These are phyloP conservation scores for Vickermania ingenoplastis DNA, from an alignment of 208 protist species.

Conservation along the genomic window DNA sequence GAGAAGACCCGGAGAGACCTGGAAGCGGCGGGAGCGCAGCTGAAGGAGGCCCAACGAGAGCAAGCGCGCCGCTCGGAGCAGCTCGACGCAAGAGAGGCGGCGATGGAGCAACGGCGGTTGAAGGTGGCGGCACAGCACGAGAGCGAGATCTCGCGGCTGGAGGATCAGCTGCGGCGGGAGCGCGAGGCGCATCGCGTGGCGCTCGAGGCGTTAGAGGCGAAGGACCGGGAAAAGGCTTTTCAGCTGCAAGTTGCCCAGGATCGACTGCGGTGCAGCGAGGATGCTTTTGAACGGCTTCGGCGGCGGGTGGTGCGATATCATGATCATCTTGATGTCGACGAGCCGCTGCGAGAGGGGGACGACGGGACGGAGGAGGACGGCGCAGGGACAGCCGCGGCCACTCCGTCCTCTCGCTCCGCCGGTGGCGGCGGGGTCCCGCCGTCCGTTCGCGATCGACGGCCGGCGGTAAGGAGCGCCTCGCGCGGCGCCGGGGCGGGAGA, in stretches of 20 bases:
- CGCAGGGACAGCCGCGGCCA: too few species aligned
- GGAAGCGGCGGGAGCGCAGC: constrained; percentile 36
- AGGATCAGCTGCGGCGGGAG: constrained; percentile 37
- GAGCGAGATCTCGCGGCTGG: constrained; percentile 41
- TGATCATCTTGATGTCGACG: too few species aligned
- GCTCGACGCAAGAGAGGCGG: constrained; percentile 69
- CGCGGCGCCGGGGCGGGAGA: too few species aligned
- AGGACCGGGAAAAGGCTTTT: constrained; percentile 48
- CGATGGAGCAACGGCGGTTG: constrained; percentile 52
- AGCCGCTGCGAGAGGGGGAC: too few species aligned
- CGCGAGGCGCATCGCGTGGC: constrained; percentile 38
- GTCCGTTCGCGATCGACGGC: too few species aligned
- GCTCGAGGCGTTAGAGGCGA: constrained; percentile 31
- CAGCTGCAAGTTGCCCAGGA: constrained; percentile 33
- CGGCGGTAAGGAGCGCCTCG: too few species aligned
- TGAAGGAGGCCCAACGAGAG: constrained; percentile 48
- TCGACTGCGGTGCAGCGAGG: constrained; percentile 32
- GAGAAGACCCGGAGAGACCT: constrained; percentile 35
- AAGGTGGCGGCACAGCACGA: constrained; percentile 79
- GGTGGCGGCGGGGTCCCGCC: too few species aligned
- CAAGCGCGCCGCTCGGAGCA: constrained; percentile 34
- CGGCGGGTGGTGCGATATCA: constrained; percentile 23
- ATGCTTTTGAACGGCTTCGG: constrained; percentile 61
- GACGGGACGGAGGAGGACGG: too few species aligned
- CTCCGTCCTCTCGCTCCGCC: too few species aligned